Conservation (phyloP, 2,329 filamentous ascomycete genomes). For the Paecilomyces fulvus region DNA sequence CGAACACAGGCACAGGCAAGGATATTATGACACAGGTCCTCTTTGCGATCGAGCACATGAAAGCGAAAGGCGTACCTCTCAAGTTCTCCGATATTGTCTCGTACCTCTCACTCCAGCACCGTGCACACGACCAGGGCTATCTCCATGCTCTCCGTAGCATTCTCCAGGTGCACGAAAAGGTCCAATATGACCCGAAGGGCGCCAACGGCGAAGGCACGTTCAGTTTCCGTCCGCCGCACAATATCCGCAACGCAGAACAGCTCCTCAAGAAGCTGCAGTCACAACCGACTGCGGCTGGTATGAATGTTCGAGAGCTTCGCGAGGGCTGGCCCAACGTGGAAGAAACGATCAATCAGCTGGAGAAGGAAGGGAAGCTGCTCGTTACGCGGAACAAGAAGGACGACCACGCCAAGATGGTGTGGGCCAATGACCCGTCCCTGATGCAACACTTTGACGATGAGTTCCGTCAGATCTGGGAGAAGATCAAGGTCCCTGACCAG, state of each 20-base stretch:
- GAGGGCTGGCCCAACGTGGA: constrained; percentile 90
- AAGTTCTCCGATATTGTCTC: constrained; percentile 68
- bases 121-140: constrained; percentile 48
- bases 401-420: constrained; percentile 74
- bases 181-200: constrained; percentile 46
- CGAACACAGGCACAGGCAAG: constrained; percentile 64
- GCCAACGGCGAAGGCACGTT: constrained; percentile 69
- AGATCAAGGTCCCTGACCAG: constrained; percentile 64
- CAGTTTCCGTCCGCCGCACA: constrained; percentile 73
- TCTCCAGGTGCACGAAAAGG: constrained; percentile 58
- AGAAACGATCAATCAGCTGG: constrained; percentile 66
- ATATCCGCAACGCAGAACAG: constrained; percentile 68
- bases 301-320: constrained; percentile 83
- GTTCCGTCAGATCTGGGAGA: constrained; percentile 76
- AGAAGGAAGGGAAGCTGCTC: constrained; percentile 68
- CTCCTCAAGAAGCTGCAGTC: constrained; percentile 73
- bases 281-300: constrained; percentile 70
- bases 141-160: constrained; percentile 59
- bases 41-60: constrained; percentile 77
- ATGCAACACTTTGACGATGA: constrained; percentile 69
- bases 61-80: constrained; percentile 59
- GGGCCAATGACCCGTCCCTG: constrained; percentile 76
- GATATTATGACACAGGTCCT: constrained; percentile 82
- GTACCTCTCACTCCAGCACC: constrained; percentile 64
- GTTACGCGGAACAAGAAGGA: constrained; percentile 92